Evolutionary conservation across 805 yeast species (phyloP), one percentile per base, ranked within the genome.

Genomic region (Hanseniaspora taiwanica): DNA sequence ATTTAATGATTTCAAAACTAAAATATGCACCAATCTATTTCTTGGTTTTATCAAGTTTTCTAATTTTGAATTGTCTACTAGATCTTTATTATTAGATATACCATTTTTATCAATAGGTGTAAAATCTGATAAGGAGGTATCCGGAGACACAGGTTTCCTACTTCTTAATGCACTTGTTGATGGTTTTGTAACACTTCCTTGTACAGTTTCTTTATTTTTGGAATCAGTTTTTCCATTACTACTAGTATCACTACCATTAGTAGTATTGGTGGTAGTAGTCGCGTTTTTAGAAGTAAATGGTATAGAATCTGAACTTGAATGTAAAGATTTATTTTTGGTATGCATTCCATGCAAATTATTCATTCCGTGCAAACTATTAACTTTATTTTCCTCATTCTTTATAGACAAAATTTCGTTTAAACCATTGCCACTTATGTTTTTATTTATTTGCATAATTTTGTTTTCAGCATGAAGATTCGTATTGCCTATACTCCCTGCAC

Each of bases 1-100:
- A 58, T 89, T 89, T 37, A 86, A 62, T 0, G 96, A 78, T 12
- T 73, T 59, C 37, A 91, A 64, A 3, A 84, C 76, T n/a, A 87
- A 71, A 34, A 81, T 72, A 55, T 76, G 77, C 2, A 68, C 64
- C 42, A 59, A 59, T 34, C 56, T 59, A 40, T 60, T 56, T 39
- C 58, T 36, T 44, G 14, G 39, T 29, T 29, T 29, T n/a, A 29
- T 16, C 14, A 29, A 5, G 4, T 29, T 29, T 29, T 29, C 33
- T 29, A 23, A 8, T 23, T 23, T 7, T 23, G 25, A 23, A 23
- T 23, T 23, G 25, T 23, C 25, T 23, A 23, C 10, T 23, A 12
- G 29, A 14, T 7, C 29, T 12, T 12, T 12, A 17, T 14, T 8
- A 14, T 14, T 45, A 25, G 14, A 33, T 6, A 20, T 27, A 27